phyloP scores from a whole-genome alignment of 257 asterid species.

The Jasminum sambac region DNA sequence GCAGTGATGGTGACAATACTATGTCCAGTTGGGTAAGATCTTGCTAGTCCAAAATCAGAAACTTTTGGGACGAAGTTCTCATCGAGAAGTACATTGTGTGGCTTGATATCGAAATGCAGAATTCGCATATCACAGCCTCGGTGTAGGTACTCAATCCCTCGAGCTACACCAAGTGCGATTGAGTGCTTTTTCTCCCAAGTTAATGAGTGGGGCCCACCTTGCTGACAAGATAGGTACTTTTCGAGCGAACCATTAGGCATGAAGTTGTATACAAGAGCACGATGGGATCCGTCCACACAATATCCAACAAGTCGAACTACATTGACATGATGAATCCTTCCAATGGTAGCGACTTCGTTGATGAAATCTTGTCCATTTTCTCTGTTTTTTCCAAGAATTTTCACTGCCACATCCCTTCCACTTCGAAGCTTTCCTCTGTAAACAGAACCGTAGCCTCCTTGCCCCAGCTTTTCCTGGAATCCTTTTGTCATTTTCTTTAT shows the following conservation, averaged over 20 bases:
- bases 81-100: no score
- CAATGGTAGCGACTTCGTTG: no score
- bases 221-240: no score
- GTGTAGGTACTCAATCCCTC: constrained; percentile 30
- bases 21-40: constrained; percentile 19
- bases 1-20: constrained; percentile 26
- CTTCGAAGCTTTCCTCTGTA: constrained; percentile 38
- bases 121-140: constrained; percentile 28
- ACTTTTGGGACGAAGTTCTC: constrained; percentile 29
- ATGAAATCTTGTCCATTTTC: no score
- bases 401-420: constrained; percentile 32
- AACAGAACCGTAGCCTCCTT: constrained; percentile 37
- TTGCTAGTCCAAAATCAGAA: constrained; percentile 36
- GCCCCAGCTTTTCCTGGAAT: constrained; percentile 33
- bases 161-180: constrained; percentile 35
- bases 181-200: constrained; percentile 26
- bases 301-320: constrained; percentile 35
- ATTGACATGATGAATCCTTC: constrained; percentile 40
- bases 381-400: constrained; percentile 27
- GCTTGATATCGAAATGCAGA: constrained; percentile 36
- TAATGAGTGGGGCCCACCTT: constrained; percentile 1
- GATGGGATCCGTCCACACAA: constrained; percentile 24
- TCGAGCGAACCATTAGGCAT: constrained; percentile 44
- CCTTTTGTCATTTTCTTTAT: constrained; percentile 31
- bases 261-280: constrained; percentile 36